Conservation (phyloP, 2,329 filamentous ascomycete species). For the Diplodia sapinea region DNA sequence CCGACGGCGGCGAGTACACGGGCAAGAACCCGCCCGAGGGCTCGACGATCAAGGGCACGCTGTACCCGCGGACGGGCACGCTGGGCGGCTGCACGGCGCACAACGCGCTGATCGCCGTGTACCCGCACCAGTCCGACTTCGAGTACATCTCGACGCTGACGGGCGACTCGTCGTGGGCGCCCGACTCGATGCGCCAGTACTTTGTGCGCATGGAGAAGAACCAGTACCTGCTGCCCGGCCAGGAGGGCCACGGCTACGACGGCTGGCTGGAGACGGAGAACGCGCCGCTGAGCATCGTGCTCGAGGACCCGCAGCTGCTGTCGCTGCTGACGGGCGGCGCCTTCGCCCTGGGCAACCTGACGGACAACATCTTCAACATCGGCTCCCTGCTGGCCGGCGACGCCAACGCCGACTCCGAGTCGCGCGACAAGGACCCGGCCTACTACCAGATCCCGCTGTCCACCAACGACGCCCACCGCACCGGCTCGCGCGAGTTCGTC, state of each 20-base stretch:
- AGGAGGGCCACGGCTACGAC: constrained; percentile 60
- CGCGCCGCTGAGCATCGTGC: constrained; percentile 49
- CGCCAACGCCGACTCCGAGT: constrained; percentile 55
- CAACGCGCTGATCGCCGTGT: constrained; percentile 66
- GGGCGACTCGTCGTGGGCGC: constrained; percentile 64
- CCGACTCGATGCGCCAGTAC: constrained; percentile 64
- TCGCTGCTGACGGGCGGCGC: constrained; percentile 59
- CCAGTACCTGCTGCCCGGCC: constrained; percentile 54
- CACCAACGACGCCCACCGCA: constrained; percentile 56
- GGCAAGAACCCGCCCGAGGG: constrained; percentile 60
- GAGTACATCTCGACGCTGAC: constrained; percentile 63
- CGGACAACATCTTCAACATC: constrained; percentile 47
- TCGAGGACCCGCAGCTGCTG: constrained; percentile 60
- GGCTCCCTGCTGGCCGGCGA: constrained; percentile 55
- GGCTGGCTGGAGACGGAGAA: constrained; percentile 63
- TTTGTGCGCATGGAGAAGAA: constrained; percentile 61
- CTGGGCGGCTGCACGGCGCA: constrained; percentile 67
- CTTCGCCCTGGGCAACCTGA: constrained; percentile 55
- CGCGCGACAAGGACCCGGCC: constrained; percentile 55
- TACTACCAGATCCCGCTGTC: constrained; percentile 66
- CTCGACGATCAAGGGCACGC: constrained; percentile 59
- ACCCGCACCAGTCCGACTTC: constrained; percentile 66
- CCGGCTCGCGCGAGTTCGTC: constrained; percentile 63
- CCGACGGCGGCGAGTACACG: constrained; percentile 59
- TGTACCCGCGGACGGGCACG: constrained; percentile 64